Conservation (phyloP, 129 eudicot genomes). For the Arctium minus region DNA sequence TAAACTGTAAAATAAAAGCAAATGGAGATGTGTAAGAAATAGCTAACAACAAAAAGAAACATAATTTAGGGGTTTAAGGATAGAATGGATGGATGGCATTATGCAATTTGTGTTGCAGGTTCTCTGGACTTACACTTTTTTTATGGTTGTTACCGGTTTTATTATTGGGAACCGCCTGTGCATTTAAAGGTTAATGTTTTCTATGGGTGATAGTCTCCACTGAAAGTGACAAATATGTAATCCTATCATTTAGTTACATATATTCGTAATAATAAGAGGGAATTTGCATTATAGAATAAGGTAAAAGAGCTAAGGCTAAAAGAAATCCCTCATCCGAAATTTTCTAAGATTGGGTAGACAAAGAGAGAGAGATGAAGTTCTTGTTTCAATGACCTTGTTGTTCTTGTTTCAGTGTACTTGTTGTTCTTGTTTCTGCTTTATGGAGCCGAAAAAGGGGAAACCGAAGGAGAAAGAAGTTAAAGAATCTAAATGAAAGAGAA, state of each 20-base stretch:
- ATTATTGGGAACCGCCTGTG: constrained; percentile 24
- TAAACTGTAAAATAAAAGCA: too few relatives aligned
- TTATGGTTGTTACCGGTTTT: too few relatives aligned
- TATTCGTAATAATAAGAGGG: constrained; percentile 18
- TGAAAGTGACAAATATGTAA: neutral
- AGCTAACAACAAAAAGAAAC: too few relatives aligned
- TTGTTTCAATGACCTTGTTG: constrained; percentile 94
- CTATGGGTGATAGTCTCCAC: constrained; percentile 20
- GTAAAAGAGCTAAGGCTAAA: constrained; percentile 19
- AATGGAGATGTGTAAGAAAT: too few relatives aligned
- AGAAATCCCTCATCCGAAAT: neutral
- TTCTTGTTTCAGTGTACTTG: constrained; percentile 49
- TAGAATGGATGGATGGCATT: too few relatives aligned
- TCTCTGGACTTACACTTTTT: too few relatives aligned
- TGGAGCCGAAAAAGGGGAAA: too few relatives aligned
- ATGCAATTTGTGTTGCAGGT: too few relatives aligned
- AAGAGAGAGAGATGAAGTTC: constrained; percentile 64
- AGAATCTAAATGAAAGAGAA: too few relatives aligned
- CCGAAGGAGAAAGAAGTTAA: too few relatives aligned
- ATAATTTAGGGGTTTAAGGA: too few relatives aligned
- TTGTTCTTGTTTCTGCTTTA: too few relatives aligned
- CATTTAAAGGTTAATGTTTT: constrained; percentile 1
- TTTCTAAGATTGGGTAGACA: neutral
- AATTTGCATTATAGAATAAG: neutral
- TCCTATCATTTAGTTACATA: constrained; percentile 23